phyloP scores from a whole-genome alignment of 768 basidiomycete genomes.

The Suillus hirtellus region DNA sequence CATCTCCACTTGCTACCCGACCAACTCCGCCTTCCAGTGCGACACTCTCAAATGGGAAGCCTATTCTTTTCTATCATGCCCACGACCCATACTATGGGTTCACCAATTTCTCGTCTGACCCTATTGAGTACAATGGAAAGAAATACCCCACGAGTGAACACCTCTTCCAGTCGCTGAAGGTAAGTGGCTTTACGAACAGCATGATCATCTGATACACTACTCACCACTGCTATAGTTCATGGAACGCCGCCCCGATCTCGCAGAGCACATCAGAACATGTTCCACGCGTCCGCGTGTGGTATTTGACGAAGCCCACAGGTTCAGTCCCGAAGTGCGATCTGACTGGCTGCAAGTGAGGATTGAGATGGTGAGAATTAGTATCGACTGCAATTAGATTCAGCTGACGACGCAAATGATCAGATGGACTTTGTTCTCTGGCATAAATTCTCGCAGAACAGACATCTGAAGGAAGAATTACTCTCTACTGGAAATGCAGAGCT shows the following conservation, averaged over 20 bases:
- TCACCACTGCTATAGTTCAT: conserved; percentile 25
- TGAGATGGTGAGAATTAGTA: conserved; percentile 28
- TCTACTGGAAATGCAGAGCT: conserved; percentile 39
- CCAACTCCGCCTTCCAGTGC: not conserved
- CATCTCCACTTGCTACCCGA: conserved; percentile 1
- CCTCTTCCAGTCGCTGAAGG: conserved; percentile 48
- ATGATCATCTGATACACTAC: not conserved
- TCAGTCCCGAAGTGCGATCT: conserved; percentile 36
- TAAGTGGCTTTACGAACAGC: conserved; percentile 16
- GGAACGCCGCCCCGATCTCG: conserved; percentile 35
- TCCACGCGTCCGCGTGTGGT: conserved; percentile 33
- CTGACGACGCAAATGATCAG: conserved; percentile 14
- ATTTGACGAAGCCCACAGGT: conserved; percentile 36
- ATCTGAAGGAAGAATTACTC: conserved; percentile 37
- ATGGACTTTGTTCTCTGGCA: conserved; percentile 42
- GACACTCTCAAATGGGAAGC: conserved; percentile 13
- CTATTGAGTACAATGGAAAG: conserved; percentile 39
- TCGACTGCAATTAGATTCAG: not conserved
- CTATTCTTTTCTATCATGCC: conserved; percentile 34
- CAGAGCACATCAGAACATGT: conserved; percentile 37
- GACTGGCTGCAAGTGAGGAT: conserved; percentile 36
- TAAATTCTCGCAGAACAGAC: conserved; percentile 43
- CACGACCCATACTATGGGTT: conserved; percentile 39
- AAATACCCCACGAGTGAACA: conserved; percentile 49
- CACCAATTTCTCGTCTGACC: conserved; percentile 46